A percentile compares a stretch with the other conserved stretches of the same genome.
Evolutionary conservation across 768 basidiomycete species (phyloP).

Genomic region (Coprinopsis sp.): DNA sequence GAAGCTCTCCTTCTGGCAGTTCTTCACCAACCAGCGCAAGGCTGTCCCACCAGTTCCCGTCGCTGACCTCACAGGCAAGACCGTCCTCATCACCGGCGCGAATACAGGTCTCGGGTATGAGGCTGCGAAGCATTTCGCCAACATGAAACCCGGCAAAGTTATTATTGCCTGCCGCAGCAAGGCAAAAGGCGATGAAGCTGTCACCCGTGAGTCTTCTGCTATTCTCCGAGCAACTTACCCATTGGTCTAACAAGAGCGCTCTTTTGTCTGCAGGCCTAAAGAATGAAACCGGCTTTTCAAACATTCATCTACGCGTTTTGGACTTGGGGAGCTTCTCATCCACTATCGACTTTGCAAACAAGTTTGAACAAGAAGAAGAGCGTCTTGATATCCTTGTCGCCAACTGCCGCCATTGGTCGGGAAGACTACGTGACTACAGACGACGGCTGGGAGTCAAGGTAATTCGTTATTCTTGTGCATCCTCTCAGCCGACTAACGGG

Average conservation of each 20-base stretch:
- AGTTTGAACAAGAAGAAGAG: slow-evolving; percentile 25
- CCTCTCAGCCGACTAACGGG: neutral
- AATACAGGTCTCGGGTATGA: slow-evolving; percentile 49
- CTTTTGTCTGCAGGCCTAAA: neutral
- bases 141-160: slow-evolving; percentile 35
- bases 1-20: neutral
- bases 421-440: slow-evolving; percentile 15
- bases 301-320: neutral
- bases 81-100: slow-evolving; percentile 44
- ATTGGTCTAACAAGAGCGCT: neutral
- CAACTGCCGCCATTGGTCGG: slow-evolving; percentile 32
- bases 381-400: slow-evolving; percentile 41
- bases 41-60: slow-evolving; percentile 25
- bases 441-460: slow-evolving; percentile 48
- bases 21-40: slow-evolving; percentile 2
- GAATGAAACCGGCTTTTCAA: neutral
- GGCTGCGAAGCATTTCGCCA: slow-evolving; percentile 40
- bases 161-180: slow-evolving; percentile 34
- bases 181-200: slow-evolving; percentile 29
- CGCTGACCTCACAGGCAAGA: slow-evolving; percentile 39
- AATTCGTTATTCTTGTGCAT: slow-evolving; percentile 4
- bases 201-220: slow-evolving; percentile 25
- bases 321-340: slow-evolving; percentile 30
- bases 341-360: slow-evolving; percentile 31
- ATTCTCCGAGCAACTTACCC: neutral